These are phyloP conservation scores for Aphanocladium album DNA, from an alignment of 2,329 filamentous ascomycete species.

Conservation along the genomic window DNA sequence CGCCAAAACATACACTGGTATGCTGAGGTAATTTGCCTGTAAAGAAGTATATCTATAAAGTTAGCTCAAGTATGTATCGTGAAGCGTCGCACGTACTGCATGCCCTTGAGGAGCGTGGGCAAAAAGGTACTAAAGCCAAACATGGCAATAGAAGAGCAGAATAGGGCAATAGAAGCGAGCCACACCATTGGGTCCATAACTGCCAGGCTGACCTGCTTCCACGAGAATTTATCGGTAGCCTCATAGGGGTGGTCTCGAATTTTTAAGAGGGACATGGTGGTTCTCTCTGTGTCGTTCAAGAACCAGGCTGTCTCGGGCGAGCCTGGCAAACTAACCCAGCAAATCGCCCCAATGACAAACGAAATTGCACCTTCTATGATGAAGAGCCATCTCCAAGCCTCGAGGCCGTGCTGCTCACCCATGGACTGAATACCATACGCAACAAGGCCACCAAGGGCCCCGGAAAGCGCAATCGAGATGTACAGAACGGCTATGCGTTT, in stretches of 20 bases:
- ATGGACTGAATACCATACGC: conserved; percentile 33
- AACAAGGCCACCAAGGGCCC: conserved; percentile 27
- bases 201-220: conserved; percentile 20
- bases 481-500: conserved; percentile 28
- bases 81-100: conserved; percentile 21
- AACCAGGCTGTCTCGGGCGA: conserved; percentile 40
- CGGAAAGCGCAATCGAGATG: conserved; percentile 25
- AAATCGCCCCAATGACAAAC: conserved; percentile 22
- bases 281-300: conserved; percentile 35
- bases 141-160: conserved; percentile 27
- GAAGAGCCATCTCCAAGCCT: conserved; percentile 49
- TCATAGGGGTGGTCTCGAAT: conserved; percentile 21
- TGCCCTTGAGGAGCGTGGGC: conserved; percentile 29
- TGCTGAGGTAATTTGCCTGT: conserved; percentile 29
- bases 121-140: conserved; percentile 33
- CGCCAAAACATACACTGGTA: conserved; percentile 29
- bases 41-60: conserved; percentile 19
- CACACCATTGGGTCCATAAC: conserved; percentile 26
- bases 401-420: conserved; percentile 38
- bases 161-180: conserved; percentile 25
- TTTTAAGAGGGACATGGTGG: conserved; percentile 24
- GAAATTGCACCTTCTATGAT: conserved; percentile 39
- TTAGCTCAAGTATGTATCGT: neutral
- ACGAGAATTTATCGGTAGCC: conserved; percentile 18
- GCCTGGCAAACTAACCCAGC: conserved; percentile 40